These are phyloP conservation scores for Xylaria telfairii DNA, from an alignment of 495 filamentous ascomycete genomes.

Conservation along the genomic window DNA sequence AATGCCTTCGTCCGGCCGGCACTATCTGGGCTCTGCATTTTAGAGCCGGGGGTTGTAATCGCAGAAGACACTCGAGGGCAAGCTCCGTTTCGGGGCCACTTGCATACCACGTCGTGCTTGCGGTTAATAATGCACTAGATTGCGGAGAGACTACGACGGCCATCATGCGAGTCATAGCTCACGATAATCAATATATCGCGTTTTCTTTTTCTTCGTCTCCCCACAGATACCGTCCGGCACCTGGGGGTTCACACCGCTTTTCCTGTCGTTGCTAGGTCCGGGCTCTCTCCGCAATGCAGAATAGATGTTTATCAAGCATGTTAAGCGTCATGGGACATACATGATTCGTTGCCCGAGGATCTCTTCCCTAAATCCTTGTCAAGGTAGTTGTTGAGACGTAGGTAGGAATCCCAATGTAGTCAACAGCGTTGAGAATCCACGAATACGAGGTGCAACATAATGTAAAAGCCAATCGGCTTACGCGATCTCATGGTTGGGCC, in stretches of 20 bases:
- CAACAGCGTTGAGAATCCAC: background rate
- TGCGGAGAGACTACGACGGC: background rate
- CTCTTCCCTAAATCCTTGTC: background rate
- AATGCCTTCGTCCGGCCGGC: background rate
- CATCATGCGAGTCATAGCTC: background rate
- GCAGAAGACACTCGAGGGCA: background rate
- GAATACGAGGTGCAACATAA: slow-evolving; percentile 9
- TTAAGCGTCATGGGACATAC: background rate
- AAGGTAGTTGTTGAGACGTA: background rate
- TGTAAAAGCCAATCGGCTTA: background rate
- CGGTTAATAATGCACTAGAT: background rate
- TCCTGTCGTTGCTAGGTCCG: background rate
- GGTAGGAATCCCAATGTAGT: background rate
- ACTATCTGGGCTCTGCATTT: background rate
- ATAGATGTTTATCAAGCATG: background rate
- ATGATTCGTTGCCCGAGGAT: background rate
- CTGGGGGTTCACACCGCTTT: background rate
- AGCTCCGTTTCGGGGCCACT: background rate
- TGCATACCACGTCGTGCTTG: background rate
- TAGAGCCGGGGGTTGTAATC: background rate
- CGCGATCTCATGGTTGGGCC: background rate
- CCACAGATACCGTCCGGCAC: background rate
- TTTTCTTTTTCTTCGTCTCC: background rate
- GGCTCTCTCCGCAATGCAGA: background rate
- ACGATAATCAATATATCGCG: background rate